These are phyloP conservation scores for Aureobasidium sp. DNA, from an alignment of 2,329 filamentous ascomycete genomes.

Conservation along the genomic window DNA sequence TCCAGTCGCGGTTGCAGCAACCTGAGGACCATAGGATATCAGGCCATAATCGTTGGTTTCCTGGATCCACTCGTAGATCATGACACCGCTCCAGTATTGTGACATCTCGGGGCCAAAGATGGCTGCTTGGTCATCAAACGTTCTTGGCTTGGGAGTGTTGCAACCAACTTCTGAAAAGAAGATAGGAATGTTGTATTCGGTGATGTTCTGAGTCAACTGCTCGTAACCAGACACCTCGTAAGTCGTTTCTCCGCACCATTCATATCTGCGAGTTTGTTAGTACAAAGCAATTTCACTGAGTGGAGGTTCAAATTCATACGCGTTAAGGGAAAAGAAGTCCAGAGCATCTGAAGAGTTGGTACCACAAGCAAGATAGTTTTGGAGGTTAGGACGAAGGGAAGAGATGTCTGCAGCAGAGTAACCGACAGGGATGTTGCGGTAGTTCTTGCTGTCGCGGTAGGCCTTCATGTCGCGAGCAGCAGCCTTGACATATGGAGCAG, in stretches of 20 bases:
- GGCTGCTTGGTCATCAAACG: slow-evolving; percentile 63
- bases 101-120: slow-evolving; percentile 70
- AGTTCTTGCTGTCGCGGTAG: slow-evolving; percentile 65
- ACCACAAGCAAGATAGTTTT: slow-evolving; percentile 72
- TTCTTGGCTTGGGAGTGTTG: slow-evolving; percentile 53
- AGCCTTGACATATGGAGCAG: slow-evolving; percentile 76
- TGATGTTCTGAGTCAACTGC: slow-evolving; percentile 56
- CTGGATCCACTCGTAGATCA: slow-evolving; percentile 86
- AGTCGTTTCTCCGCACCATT: slow-evolving; percentile 41
- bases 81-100: slow-evolving; percentile 62
- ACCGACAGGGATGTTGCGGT: slow-evolving; percentile 73
- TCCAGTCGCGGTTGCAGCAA: slow-evolving; percentile 36
- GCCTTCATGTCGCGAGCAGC: slow-evolving; percentile 74
- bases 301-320: slow-evolving; percentile 51
- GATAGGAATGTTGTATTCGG: slow-evolving; percentile 69
- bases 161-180: slow-evolving; percentile 88
- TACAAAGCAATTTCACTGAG: not conserved
- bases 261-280: slow-evolving; percentile 40
- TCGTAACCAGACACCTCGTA: slow-evolving; percentile 61
- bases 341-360: slow-evolving; percentile 58
- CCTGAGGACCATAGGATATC: slow-evolving; percentile 61
- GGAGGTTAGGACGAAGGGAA: slow-evolving; percentile 55
- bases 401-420: slow-evolving; percentile 84
- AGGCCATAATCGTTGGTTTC: slow-evolving; percentile 78
- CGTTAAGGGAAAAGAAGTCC: slow-evolving; percentile 81